Percentiles rank a stretch among this genome's conserved stretches.
phyloP scores from a whole-genome alignment of 1,139 yeast genomes.

The Pichia norvegensis region DNA sequence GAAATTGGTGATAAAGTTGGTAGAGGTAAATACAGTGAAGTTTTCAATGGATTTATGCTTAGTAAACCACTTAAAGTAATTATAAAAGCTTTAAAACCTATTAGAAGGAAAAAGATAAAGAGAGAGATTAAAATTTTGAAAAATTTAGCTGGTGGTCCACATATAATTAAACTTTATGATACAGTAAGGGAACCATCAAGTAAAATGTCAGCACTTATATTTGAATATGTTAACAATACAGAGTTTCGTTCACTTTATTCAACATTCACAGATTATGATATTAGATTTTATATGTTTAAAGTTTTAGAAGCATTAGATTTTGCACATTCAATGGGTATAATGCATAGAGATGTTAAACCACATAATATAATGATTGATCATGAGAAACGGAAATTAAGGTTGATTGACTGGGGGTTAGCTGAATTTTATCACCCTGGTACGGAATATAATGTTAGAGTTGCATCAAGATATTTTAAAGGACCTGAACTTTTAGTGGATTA shows the following conservation, averaged over 20 bases:
- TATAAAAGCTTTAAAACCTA: constrained; percentile 72
- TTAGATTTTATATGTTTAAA: constrained; percentile 64
- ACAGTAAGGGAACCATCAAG: constrained; percentile 69
- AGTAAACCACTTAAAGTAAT: constrained; percentile 40
- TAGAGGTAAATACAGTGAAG: constrained; percentile 75
- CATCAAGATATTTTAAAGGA: constrained; percentile 74
- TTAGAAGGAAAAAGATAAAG: constrained; percentile 69
- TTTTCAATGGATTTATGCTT: constrained; percentile 49
- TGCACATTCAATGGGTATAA: constrained; percentile 76
- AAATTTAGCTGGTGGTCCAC: constrained; percentile 69
- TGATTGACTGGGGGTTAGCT: constrained; percentile 82
- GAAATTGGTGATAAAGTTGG: constrained; percentile 69
- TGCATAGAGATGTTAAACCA: constrained; percentile 80
- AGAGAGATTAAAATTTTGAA: constrained; percentile 71
- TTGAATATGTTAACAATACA: constrained; percentile 62
- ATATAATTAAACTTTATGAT: constrained; percentile 59
- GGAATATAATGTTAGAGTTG: constrained; percentile 75
- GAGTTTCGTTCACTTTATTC: constrained; percentile 71
- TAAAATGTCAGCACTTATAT: constrained; percentile 68
- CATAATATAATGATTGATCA: constrained; percentile 84
- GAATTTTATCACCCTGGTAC: constrained; percentile 75
- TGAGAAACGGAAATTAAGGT: constrained; percentile 47
- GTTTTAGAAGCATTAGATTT: constrained; percentile 64
- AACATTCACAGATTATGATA: constrained; percentile 51
- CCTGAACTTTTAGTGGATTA: constrained; percentile 70